Conservation (phyloP, 371 early-diverging fungal genomes). For the Amoeboradix gromovi region DNA sequence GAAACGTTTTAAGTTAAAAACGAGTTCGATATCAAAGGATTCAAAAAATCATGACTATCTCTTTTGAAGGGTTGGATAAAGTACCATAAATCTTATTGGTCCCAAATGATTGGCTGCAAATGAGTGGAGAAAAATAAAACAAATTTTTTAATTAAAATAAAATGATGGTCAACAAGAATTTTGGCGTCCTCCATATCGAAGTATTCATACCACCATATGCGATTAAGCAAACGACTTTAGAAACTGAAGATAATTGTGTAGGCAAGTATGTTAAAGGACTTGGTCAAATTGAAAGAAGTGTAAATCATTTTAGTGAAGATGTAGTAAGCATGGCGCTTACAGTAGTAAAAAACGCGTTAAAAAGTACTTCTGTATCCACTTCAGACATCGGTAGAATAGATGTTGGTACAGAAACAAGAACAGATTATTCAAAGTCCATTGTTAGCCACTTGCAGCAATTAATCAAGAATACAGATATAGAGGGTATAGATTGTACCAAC, state of each 20-base stretch:
- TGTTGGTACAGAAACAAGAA: slow-evolving; percentile 92
- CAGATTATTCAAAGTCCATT: slow-evolving; percentile 89
- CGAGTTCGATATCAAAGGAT: too few species aligned
- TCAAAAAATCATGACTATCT: too few species aligned
- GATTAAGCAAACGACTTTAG: neutral
- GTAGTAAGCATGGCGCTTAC: slow-evolving; percentile 6
- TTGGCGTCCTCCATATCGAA: neutral
- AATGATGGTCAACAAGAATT: neutral
- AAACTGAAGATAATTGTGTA: slow-evolving; percentile 5
- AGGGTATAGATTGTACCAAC: slow-evolving; percentile 86
- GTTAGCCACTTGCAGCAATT: slow-evolving; percentile 83
- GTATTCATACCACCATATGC: neutral
- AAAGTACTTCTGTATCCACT: slow-evolving; percentile 55
- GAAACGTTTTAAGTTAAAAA: too few species aligned
- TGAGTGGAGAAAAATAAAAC: too few species aligned
- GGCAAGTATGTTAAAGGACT: slow-evolving; percentile 94
- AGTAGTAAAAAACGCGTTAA: slow-evolving; percentile 65
- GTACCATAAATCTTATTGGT: too few species aligned
- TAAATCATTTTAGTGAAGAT: slow-evolving; percentile 4
- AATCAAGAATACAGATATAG: slow-evolving; percentile 73
- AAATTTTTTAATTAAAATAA: too few species aligned
- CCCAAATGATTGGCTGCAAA: too few species aligned
- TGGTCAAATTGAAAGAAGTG: slow-evolving; percentile 26
- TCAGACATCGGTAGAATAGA: slow-evolving; percentile 73
- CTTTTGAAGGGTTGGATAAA: too few species aligned